These are phyloP conservation scores for Fusarium burgessii DNA, from an alignment of 2,329 filamentous ascomycete genomes.

Conservation along the genomic window DNA sequence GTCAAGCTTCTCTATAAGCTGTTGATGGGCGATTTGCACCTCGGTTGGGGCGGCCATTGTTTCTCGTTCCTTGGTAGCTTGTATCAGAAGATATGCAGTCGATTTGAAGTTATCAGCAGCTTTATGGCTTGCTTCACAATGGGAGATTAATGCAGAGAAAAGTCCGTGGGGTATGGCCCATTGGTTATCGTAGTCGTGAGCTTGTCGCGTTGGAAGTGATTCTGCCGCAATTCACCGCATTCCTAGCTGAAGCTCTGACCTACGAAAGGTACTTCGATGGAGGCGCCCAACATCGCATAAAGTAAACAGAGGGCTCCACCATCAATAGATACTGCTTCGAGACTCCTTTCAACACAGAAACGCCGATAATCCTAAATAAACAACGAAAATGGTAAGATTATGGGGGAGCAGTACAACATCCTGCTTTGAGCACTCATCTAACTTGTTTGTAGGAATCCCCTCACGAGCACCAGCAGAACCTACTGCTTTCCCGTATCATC, in stretches of 20 bases:
- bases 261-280: not conserved
- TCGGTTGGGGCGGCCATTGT: slow-evolving; percentile 75
- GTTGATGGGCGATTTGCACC: slow-evolving; percentile 82
- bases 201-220: slow-evolving; percentile 32
- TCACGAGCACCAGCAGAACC: slow-evolving; percentile 96
- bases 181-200: slow-evolving; percentile 16
- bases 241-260: slow-evolving; percentile 3
- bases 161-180: not conserved
- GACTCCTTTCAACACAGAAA: not conserved
- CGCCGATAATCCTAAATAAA: not conserved
- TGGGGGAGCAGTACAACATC: too few species aligned
- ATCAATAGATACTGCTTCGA: not conserved
- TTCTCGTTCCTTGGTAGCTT: slow-evolving; percentile 28
- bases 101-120: not conserved
- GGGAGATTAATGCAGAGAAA: not conserved
- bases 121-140: not conserved
- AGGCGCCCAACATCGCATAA: slow-evolving; percentile 10
- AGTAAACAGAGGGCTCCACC: slow-evolving; percentile 41
- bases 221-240: slow-evolving; percentile 54
- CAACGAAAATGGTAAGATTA: slow-evolving; percentile 25
- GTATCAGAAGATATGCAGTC: not conserved
- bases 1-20: slow-evolving; percentile 91
- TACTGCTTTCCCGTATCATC: slow-evolving; percentile 94
- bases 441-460: slow-evolving; percentile 78
- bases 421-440: not conserved